Base-by-base conservation (phyloP, 192 early-diverging fungal species). In the Pilobolus umbonatus region DNA sequence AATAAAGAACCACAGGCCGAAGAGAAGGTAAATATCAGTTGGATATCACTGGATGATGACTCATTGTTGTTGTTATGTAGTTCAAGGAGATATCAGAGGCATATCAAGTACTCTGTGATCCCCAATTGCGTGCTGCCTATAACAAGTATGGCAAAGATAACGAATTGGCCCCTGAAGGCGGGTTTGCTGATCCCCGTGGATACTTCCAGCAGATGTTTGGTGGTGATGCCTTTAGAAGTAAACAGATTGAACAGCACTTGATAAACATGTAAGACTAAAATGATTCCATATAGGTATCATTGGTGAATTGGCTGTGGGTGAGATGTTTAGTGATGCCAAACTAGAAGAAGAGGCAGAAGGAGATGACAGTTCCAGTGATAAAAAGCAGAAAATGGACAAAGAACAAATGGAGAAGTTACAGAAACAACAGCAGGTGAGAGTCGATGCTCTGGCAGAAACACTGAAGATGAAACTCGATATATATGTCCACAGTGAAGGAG, bases 171-270 rank as follows among this genome's bases (percentile, higher is more conserved):
- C 71, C 80, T n/a, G 77, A 72, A 14, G 64, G 65, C 42, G 74
- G 77, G 2, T 69, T 75, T 19, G 68, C 84, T 24, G 90, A 95
- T 59, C 88, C 91, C 17, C 74, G 80, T 34, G 85, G 85, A 63
- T 92, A 92, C 75, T 94, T 95, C 68, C 82, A 77, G 60, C 83
- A 90, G 77, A 82, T 87, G 63, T 95, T 95, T 81, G 93, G 93
- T 54, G 91, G 91, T 28, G 91, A 92, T 73, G 82, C 83, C 38
- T 95, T 73, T 35, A 42, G 55, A 57, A 40, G 69, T 72, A 65
- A 12, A 51, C 29, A 48, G n/a, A 28, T 42, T 4, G 8, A 21
- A 30, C 14, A 42, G 19, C 14, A 15, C 39, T 42, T 15, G n/a
- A 17, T 4, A 38, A 25, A 15, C 49, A 14, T 36, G 25, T 17